Evolutionary conservation across 2,329 filamentous ascomycete species (phyloP), one percentile per base, ranked within the genome.

Genomic region (Aspergillus sp.): DNA sequence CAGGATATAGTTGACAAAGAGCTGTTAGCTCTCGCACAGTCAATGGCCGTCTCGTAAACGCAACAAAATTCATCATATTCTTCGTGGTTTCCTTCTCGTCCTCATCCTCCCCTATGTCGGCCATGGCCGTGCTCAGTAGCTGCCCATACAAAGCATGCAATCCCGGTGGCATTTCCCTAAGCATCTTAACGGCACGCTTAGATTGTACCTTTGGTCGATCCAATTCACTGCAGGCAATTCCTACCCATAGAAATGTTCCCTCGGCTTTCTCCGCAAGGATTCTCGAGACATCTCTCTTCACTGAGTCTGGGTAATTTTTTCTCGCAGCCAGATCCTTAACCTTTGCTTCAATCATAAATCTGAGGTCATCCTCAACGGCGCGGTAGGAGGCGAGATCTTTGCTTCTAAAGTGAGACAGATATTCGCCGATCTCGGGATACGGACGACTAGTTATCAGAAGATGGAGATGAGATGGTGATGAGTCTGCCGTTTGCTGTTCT

Each of bases 171-270:
- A 61, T 27, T 21, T 33, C 44, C 27, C 51, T 23, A 7, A 65
- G 56, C 4, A 14, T 43, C 17, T 46, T 25, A 14, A 59, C 27
- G 8, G 54, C 58, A 14, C 61, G 27, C 19, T 43, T 48, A 5
- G 61, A 62, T 17, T 17, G 61, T 9, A 58, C 27, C 1, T 31
- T 8, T 21, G 31, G 27, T 12, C n/a, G n/a, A 31, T 3, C 46
- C 9, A 64, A 49, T 48, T 64, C 49, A 15, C 23, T 23, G 52
- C 54, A 64, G 3, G 55, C 62, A 37, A 64, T 62, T 6, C 60
- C 62, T 1, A 62, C 52, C 59, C 60, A 64, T 19, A 64, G 43
- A 35, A 65, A 65, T 11, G 58, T 65, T 21, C 63, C 57, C 11
- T 61, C 60, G 11, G 61, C 61, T 39, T 60, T 65, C 3, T 64